phyloP scores from a whole-genome alignment of 2,329 filamentous ascomycete genomes.

The Sclerotinia minor region DNA sequence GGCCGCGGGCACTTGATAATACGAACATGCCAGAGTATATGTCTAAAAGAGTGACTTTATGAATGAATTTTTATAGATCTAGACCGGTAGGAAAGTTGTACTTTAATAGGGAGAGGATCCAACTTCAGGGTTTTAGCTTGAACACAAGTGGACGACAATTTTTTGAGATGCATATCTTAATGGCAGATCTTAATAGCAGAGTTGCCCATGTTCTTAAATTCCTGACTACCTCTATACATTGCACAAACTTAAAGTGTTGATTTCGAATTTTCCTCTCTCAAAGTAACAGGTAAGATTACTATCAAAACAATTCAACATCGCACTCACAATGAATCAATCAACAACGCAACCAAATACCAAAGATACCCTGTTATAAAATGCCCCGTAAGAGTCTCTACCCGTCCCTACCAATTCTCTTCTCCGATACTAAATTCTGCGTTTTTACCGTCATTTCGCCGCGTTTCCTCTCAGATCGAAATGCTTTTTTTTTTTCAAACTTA shows the following conservation, averaged over 20 bases:
- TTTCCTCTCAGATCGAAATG: neutral
- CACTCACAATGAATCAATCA: neutral
- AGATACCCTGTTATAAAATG: no score
- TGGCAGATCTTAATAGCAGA: no score
- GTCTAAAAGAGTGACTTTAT: accelerated
- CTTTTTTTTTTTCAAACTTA: no score
- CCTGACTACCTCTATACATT: neutral
- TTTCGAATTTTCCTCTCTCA: neutral
- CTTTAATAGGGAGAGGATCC: neutral
- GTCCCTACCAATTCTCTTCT: neutral
- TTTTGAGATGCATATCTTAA: no score
- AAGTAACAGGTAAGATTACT: neutral
- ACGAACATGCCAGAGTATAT: neutral
- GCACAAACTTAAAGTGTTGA: no score
- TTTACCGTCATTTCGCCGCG: neutral
- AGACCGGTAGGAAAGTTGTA: neutral
- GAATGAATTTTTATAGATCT: neutral
- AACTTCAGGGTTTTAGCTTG: neutral
- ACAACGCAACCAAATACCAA: neutral
- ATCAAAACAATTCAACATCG: neutral
- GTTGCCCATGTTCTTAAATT: neutral
- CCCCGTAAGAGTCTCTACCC: neutral
- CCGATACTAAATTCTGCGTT: neutral
- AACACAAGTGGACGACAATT: neutral
- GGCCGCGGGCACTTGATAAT: no score